These are phyloP conservation scores for Brassica juncea DNA, from an alignment of 345 rosid genomes.

Conservation along the genomic window DNA sequence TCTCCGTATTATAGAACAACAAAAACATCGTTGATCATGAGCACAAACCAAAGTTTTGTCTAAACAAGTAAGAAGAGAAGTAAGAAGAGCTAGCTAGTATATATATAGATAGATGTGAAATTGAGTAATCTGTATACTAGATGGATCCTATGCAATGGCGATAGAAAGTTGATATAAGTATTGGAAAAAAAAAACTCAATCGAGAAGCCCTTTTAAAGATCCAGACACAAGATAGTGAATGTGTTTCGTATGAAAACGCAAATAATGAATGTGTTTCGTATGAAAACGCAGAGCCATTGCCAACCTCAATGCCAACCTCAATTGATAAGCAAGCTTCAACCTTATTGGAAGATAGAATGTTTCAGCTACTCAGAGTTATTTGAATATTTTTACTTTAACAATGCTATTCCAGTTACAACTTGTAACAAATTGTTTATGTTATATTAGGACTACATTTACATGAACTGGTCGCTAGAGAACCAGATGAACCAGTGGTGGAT, in stretches of 20 bases:
- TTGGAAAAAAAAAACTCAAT: background rate
- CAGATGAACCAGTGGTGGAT: background rate
- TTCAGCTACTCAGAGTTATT: background rate
- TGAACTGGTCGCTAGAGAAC: background rate
- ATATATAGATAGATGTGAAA: background rate
- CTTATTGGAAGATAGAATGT: background rate
- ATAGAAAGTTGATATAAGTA: background rate
- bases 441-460: background rate
- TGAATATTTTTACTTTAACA: background rate
- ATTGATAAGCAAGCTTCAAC: background rate
- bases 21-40: background rate
- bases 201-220: background rate
- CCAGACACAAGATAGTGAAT: background rate
- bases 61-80: background rate
- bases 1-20: too few species aligned
- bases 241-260: background rate
- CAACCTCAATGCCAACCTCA: background rate
- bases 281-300: background rate
- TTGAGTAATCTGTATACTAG: background rate
- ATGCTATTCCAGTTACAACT: background rate
- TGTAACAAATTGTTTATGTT: background rate
- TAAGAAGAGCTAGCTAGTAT: background rate
- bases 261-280: background rate
- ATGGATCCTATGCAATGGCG: background rate
- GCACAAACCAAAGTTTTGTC: background rate